Conservation (phyloP, 805 yeast species). For the Maudiozyma bulderi region DNA sequence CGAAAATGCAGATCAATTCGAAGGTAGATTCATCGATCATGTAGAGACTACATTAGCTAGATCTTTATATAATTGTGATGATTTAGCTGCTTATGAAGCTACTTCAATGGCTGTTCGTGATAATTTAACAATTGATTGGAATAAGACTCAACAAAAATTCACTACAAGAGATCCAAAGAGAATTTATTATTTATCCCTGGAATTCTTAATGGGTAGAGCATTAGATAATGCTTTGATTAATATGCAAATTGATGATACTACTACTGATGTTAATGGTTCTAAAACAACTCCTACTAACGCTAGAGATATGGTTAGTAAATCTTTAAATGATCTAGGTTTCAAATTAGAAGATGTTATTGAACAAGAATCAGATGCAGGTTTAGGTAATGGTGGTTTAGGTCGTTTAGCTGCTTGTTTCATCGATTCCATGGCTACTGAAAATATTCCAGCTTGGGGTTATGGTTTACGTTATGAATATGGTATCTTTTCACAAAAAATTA, state of each 20-base stretch:
- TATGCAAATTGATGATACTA: constrained; percentile 36
- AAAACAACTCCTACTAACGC: constrained; percentile 8
- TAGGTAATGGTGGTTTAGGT: constrained; percentile 94
- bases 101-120: constrained; percentile 73
- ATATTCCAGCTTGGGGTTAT: constrained; percentile 94
- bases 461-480: constrained; percentile 92
- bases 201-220: constrained; percentile 90
- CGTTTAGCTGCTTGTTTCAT: constrained; percentile 90
- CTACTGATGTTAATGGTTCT: constrained; percentile 4
- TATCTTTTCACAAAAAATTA: constrained; percentile 79
- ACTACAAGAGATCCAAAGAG: constrained; percentile 77
- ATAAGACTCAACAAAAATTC: constrained; percentile 83
- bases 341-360: constrained; percentile 75
- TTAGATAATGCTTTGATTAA: constrained; percentile 89
- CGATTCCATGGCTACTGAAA: constrained; percentile 77
- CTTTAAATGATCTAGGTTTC: constrained; percentile 71
- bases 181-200: constrained; percentile 77
- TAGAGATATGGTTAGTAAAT: constrained; percentile 46
- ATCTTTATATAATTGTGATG: constrained; percentile 84
- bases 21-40: constrained; percentile 63
- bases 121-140: constrained; percentile 77
- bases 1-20: constrained; percentile 45
- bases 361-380: constrained; percentile 87
- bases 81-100: constrained; percentile 87
- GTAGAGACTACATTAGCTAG: constrained; percentile 90